Evolutionary conservation across 1,139 yeast species (phyloP).

Genomic region (Schwanniomyces etchellsii): DNA sequence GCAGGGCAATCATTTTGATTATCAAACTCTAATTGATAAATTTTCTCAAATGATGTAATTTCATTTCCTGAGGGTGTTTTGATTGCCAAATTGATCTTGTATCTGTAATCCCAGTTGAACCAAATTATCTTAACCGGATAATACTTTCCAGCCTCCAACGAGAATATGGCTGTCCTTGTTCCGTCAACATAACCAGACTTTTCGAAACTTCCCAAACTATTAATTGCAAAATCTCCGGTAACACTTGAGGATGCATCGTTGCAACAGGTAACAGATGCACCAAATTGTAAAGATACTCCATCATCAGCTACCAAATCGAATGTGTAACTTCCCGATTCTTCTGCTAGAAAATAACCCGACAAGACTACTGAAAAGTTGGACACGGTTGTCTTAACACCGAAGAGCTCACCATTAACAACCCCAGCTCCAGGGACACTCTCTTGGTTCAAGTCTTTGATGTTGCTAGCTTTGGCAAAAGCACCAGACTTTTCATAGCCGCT

Average conservation of each 20-base stretch:
- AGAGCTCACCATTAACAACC: conserved; percentile 1
- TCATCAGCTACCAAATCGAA: conserved; percentile 16
- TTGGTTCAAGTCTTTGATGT: conserved; percentile 1
- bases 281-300: too few relatives aligned
- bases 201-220: conserved; percentile 1
- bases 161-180: too few relatives aligned
- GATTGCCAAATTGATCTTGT: too few relatives aligned
- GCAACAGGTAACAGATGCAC: too few relatives aligned
- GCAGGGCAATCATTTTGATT: too few relatives aligned
- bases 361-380: conserved; percentile 14
- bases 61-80: too few relatives aligned
- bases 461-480: neutral
- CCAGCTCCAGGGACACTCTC: neutral
- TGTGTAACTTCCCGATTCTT: conserved; percentile 14
- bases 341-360: conserved; percentile 16
- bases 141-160: too few relatives aligned
- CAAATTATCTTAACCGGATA: too few relatives aligned
- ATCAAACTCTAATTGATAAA: too few relatives aligned
- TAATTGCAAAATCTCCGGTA: conserved; percentile 1
- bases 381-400: conserved; percentile 7
- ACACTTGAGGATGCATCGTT: too few relatives aligned
- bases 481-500: conserved; percentile 1
- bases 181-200: conserved; percentile 1
- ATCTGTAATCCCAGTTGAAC: too few relatives aligned
- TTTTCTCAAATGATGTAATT: too few relatives aligned